Evolutionary conservation across 2,329 filamentous ascomycete genomes (phyloP).

Genomic region (Sordariomycetes sp.): DNA sequence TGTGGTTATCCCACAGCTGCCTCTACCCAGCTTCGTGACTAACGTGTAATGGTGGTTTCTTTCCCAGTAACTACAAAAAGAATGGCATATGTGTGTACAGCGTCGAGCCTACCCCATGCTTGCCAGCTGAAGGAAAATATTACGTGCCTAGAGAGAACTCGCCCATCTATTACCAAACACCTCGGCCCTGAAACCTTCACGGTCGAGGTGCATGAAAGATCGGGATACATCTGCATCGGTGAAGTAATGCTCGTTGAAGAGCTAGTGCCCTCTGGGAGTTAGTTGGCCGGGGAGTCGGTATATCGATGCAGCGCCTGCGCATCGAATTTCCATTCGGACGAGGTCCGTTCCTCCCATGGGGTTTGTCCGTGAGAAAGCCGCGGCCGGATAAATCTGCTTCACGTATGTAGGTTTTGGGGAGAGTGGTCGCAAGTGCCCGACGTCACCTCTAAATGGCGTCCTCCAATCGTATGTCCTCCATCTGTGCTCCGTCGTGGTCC

Average conservation of each 20-base stretch:
- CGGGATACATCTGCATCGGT: slow-evolving; percentile 25
- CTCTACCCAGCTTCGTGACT: neutral
- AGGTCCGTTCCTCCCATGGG: no score
- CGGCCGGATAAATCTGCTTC: no score
- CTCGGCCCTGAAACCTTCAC: slow-evolving; percentile 22
- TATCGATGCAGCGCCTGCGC: neutral
- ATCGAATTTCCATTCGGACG: no score
- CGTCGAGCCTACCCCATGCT: slow-evolving; percentile 35
- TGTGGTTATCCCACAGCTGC: no score
- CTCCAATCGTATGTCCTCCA: no score
- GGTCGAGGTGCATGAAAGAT: slow-evolving; percentile 41
- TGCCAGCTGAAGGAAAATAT: slow-evolving; percentile 40
- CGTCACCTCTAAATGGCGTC: no score
- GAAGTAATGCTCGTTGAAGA: neutral
- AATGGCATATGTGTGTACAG: slow-evolving; percentile 48
- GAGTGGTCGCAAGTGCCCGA: no score
- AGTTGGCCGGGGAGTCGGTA: neutral
- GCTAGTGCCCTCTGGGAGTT: neutral
- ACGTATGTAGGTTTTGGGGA: no score
- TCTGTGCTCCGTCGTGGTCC: no score
- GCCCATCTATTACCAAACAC: slow-evolving; percentile 45
- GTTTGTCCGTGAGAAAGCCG: no score
- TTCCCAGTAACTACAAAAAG: neutral
- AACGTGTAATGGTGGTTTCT: neutral
- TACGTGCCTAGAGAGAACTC: slow-evolving; percentile 38